Conservation (phyloP, 345 rosid genomes). For the Salix caprea region DNA sequence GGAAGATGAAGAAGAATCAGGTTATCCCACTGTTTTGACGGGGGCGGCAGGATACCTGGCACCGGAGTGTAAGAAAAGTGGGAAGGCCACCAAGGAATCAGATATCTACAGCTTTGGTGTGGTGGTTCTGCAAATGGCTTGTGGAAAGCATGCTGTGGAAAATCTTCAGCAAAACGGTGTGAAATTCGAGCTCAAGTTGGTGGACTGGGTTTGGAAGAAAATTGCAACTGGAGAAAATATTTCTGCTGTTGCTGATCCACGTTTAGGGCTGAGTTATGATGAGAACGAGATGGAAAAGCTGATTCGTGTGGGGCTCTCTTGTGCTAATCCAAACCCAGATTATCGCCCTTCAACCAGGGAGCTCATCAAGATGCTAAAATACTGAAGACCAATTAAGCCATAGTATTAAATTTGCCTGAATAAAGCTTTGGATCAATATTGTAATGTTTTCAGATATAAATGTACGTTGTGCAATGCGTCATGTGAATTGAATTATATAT, state of each 20-base stretch:
- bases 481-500: too few relatives aligned
- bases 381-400: neutral
- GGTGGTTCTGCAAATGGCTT: constrained; percentile 3
- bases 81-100: neutral
- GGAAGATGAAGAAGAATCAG: neutral
- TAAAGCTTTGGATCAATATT: too few relatives aligned
- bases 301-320: neutral
- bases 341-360: neutral
- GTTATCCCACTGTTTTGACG: neutral
- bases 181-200: neutral
- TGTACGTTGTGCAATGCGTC: too few relatives aligned
- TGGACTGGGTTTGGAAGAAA: neutral
- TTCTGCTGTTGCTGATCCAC: constrained; percentile 1
- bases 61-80: neutral
- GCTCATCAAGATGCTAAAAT: neutral
- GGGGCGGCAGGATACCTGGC: constrained; percentile 1
- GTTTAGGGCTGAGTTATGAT: neutral
- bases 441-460: too few relatives aligned
- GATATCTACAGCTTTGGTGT: constrained; percentile 13
- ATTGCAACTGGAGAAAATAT: neutral
- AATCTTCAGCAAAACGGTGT: neutral
- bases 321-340: neutral
- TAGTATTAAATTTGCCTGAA: neutral
- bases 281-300: neutral
- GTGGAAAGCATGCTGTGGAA: neutral